Conservation (phyloP, 768 basidiomycete genomes). For the Trichaptum fuscoviolaceum region DNA sequence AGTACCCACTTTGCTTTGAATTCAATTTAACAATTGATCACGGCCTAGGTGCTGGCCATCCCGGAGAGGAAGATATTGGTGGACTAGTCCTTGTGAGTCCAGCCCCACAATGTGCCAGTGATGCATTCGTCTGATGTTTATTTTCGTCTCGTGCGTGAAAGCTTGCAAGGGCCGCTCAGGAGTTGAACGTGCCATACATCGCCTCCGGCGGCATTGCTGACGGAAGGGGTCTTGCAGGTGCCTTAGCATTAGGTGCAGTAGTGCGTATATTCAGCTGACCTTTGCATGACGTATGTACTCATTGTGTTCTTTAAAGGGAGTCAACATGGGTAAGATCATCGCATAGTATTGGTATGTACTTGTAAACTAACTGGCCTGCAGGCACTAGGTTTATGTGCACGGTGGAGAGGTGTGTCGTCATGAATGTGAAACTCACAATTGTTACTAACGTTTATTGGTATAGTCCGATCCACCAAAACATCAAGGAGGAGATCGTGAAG, state of each 20-base stretch:
- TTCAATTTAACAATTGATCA: conserved; percentile 8
- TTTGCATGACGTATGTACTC: conserved; percentile 5
- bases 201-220: conserved; percentile 92
- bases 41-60: conserved; percentile 80
- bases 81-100: conserved; percentile 68
- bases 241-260: conserved; percentile 73
- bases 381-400: conserved; percentile 92
- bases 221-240: conserved; percentile 76
- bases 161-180: conserved; percentile 83
- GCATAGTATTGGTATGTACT: background rate
- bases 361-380: conserved; percentile 9
- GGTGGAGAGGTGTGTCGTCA: conserved; percentile 55
- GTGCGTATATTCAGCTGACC: conserved; percentile 22
- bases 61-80: conserved; percentile 92
- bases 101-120: background rate
- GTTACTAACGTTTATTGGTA: conserved; percentile 5
- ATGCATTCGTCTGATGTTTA: conserved; percentile 4
- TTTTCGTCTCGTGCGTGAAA: conserved; percentile 24
- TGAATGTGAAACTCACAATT: background rate
- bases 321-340: conserved; percentile 63
- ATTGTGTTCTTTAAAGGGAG: conserved; percentile 45
- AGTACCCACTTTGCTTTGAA: conserved; percentile 14
- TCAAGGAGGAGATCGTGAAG: conserved; percentile 85
- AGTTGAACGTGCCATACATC: conserved; percentile 79
- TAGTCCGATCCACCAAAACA: conserved; percentile 81